These are phyloP conservation scores for Paxillus ammoniavirescens DNA, from an alignment of 768 basidiomycete genomes.

Conservation along the genomic window DNA sequence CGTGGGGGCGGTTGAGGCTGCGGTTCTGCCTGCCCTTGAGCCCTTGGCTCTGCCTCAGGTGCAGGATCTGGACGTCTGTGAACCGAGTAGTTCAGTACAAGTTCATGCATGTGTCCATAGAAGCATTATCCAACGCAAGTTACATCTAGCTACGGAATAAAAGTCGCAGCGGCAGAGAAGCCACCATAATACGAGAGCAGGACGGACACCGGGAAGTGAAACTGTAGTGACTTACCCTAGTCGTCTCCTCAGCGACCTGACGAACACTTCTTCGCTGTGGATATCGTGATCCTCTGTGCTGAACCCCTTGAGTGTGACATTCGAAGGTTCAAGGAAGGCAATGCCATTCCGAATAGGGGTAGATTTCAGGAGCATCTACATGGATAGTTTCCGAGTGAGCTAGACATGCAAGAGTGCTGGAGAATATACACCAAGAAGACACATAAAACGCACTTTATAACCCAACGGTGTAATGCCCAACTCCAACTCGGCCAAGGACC, in stretches of 20 bases:
- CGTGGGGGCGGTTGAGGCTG: constrained; percentile 15
- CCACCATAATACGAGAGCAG: background rate
- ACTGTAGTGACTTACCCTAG: constrained; percentile 52
- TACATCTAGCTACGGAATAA: background rate
- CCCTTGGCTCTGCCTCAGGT: constrained; percentile 7
- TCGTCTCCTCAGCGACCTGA: constrained; percentile 55
- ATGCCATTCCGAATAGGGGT: constrained; percentile 67
- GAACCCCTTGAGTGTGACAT: constrained; percentile 58
- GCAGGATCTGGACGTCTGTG: constrained; percentile 27
- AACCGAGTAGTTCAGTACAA: background rate
- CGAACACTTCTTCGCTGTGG: constrained; percentile 57
- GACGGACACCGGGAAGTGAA: background rate
- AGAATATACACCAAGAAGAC: background rate
- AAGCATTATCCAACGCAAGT: background rate
- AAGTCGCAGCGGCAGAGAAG: constrained; percentile 6
- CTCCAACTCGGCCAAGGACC: constrained; percentile 57
- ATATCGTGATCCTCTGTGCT: constrained; percentile 63
- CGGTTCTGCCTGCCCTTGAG: constrained; percentile 10
- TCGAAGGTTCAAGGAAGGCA: constrained; percentile 73
- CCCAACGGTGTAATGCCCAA: constrained; percentile 80
- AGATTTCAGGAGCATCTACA: constrained; percentile 67
- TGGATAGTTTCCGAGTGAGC: background rate
- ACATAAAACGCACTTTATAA: constrained; percentile 57
- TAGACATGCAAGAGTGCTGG: background rate
- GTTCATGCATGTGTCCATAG: background rate